Evolutionary conservation across 2,329 filamentous ascomycete genomes (phyloP).

Genomic region (Aspergillus pseudoviridinutans): DNA sequence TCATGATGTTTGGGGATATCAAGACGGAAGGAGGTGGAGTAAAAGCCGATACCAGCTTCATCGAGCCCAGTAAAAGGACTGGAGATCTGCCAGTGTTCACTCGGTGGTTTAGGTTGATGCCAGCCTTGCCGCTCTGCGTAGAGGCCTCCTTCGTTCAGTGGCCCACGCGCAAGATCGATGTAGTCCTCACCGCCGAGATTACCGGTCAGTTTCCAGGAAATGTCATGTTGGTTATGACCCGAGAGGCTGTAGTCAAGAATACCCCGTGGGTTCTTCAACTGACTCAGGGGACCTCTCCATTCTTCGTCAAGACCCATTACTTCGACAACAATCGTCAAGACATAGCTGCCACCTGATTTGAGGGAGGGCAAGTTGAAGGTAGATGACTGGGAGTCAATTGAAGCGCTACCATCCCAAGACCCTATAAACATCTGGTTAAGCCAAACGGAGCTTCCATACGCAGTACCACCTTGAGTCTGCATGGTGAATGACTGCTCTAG

Average conservation of each 20-base stretch:
- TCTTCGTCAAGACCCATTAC: conserved; percentile 69
- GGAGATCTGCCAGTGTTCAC: conserved; percentile 27
- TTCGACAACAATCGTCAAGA: conserved; percentile 68
- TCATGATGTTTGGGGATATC: too few relatives aligned
- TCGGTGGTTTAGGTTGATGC: conserved; percentile 49
- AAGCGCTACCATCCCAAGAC: conserved; percentile 57
- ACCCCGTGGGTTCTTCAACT: conserved; percentile 57
- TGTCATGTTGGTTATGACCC: conserved; percentile 30
- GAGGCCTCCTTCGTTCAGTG: conserved; percentile 56
- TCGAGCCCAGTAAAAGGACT: conserved; percentile 40
- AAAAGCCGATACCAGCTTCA: conserved; percentile 50
- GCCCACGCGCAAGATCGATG: conserved; percentile 48
- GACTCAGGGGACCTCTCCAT: conserved; percentile 55
- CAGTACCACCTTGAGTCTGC: conserved; percentile 62
- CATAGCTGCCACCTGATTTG: conserved; percentile 49
- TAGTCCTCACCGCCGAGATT: conserved; percentile 57
- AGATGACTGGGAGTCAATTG: conserved; percentile 47
- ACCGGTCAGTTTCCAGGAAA: conserved; percentile 56
- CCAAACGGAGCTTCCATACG: conserved; percentile 65
- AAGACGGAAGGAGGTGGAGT: conserved; percentile 48
- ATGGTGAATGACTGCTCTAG: conserved; percentile 56
- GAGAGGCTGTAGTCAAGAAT: conserved; percentile 46
- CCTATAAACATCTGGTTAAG: conserved; percentile 61
- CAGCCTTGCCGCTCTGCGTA: conserved; percentile 54
- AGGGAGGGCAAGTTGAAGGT: conserved; percentile 57